Base-by-base conservation (phyloP, 805 yeast species). In the Saccharomyces eubayanus region DNA sequence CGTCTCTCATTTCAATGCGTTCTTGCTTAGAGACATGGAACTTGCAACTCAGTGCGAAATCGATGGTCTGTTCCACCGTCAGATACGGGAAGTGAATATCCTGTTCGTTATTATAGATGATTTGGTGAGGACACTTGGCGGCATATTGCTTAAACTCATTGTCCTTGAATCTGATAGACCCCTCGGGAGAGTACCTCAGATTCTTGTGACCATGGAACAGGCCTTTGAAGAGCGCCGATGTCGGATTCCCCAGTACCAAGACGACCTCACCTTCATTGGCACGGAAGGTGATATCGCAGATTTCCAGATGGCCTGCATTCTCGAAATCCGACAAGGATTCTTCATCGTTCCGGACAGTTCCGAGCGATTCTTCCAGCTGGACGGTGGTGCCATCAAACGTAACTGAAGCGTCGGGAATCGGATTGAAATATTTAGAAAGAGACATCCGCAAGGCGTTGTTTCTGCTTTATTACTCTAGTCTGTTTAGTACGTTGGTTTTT, bases 31-130 rank as follows among this genome's bases (percentile, higher is more conserved):
- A 36, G 9, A 31, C 29, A n/a, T 46, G 29, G 20, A 53, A 50
- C 43, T 77, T 75, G 62, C 79, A 72, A 49, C 75, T 71, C 27
- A 80, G 74, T 6, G 82, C 83, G 59, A 79, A 78, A 28, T 74
- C 72, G 53, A 79, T 65, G 11, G 83, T 79, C 57, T 79, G 78
- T 48, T 79, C 78, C 6, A 79, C 83, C 0, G 76, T 69, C 54
- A 79, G 64, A 57, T 74, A 75, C 0, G 84, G 82, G 59, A 77
- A 79, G 65, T 79, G 83, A 31, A 67, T 69, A 60, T 79, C 84
- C 40, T 76, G 68, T 67, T 78, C 82, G 1, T 82, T 79, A 46
- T 75, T 76, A 59, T 61, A 60, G 31, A 61, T 57, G 4, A 56
- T 55, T n/a, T 51, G 48, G 30, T 55, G 55, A 40, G 57, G 52